Percentiles rank a stretch among this genome's conserved stretches.
Evolutionary conservation across 768 basidiomycete genomes (phyloP).

Genomic region (Termitomyces eurrhizus): DNA sequence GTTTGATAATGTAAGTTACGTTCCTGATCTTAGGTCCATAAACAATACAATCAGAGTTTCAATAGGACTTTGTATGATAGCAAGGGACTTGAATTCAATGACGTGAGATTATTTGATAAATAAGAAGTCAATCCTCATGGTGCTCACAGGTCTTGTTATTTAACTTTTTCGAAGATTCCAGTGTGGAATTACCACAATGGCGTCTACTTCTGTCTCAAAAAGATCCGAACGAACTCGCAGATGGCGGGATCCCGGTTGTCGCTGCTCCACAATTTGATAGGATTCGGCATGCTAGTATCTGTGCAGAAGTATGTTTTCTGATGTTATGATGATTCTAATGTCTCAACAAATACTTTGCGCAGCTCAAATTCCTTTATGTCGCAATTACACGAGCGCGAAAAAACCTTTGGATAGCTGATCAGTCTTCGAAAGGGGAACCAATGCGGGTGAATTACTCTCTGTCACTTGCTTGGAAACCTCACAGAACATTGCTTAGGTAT

Average conservation of each 20-base stretch:
- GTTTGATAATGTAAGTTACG: slow-evolving; percentile 49
- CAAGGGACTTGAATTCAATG: slow-evolving; percentile 67
- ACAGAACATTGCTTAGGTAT: slow-evolving; percentile 29
- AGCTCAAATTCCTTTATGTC: slow-evolving; percentile 71
- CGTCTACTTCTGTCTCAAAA: slow-evolving; percentile 47
- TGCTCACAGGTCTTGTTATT: slow-evolving; percentile 60
- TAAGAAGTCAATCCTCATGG: background rate
- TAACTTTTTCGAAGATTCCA: slow-evolving; percentile 71
- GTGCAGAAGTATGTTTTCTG: slow-evolving; percentile 45
- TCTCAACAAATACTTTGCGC: background rate
- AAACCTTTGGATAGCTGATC: slow-evolving; percentile 68
- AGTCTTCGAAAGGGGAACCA: slow-evolving; percentile 49
- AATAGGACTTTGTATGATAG: slow-evolving; percentile 54
- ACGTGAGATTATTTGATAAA: slow-evolving; percentile 31
- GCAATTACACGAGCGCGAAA: slow-evolving; percentile 68
- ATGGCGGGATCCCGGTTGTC: background rate
- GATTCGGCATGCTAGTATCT: slow-evolving; percentile 48
- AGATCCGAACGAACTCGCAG: slow-evolving; percentile 14
- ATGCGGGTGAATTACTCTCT: slow-evolving; percentile 41
- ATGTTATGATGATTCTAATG: background rate
- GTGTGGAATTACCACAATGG: slow-evolving; percentile 50
- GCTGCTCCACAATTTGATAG: slow-evolving; percentile 47
- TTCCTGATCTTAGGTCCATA: background rate
- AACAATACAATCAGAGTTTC: background rate
- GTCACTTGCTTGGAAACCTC: background rate